Evolutionary conservation across 2,329 filamentous ascomycete genomes (phyloP).

Genomic region (Didymella glomerata): DNA sequence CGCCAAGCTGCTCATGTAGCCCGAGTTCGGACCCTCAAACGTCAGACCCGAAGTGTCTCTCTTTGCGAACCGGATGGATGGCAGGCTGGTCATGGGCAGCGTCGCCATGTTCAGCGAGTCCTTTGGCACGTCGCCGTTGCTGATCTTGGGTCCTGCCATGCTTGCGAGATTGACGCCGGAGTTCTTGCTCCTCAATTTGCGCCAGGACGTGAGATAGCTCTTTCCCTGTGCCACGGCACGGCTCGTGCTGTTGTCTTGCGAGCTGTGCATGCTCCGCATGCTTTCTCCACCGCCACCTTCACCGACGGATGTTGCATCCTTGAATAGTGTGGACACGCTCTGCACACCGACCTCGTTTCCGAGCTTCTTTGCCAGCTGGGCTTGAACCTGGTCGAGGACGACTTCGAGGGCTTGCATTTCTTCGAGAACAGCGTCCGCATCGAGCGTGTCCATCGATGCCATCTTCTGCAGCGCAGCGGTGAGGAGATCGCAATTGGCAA

Average conservation of each 20-base stretch:
- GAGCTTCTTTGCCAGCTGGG: slow-evolving; percentile 78
- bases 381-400: slow-evolving; percentile 86
- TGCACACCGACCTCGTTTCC: slow-evolving; percentile 93
- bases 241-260: slow-evolving; percentile 45
- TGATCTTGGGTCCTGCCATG: slow-evolving; percentile 56
- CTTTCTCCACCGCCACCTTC: slow-evolving; percentile 40
- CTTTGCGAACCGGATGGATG: slow-evolving; percentile 76
- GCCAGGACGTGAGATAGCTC: slow-evolving; percentile 84
- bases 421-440: slow-evolving; percentile 89
- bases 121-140: slow-evolving; percentile 56
- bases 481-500: slow-evolving; percentile 87
- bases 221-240: slow-evolving; percentile 62
- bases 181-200: slow-evolving; percentile 87
- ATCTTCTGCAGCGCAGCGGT: slow-evolving; percentile 89
- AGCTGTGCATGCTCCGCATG: slow-evolving; percentile 31
- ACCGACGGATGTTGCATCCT: slow-evolving; percentile 63
- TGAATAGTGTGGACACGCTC: slow-evolving; percentile 76
- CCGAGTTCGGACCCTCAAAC: slow-evolving; percentile 83
- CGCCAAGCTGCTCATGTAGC: slow-evolving; percentile 91
- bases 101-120: slow-evolving; percentile 66
- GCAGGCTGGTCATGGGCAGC: slow-evolving; percentile 73
- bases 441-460: slow-evolving; percentile 82
- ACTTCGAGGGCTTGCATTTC: slow-evolving; percentile 92
- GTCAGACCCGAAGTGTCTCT: slow-evolving; percentile 73
- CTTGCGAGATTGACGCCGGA: slow-evolving; percentile 65